Base-by-base conservation (phyloP, 116 monocot genomes). In the Dioscorea cayenensis region DNA sequence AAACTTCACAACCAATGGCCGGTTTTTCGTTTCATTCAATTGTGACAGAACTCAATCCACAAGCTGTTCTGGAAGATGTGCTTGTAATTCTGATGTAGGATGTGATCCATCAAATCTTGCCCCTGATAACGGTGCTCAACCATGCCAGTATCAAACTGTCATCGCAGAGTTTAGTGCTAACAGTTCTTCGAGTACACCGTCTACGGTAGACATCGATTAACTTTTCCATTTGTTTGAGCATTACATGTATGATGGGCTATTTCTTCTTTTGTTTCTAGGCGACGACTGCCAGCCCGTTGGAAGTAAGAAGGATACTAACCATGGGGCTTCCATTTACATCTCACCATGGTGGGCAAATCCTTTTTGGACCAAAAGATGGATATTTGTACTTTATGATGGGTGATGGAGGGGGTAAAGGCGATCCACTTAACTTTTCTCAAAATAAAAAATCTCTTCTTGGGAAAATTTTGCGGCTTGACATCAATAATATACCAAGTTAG, bases 361-460 rank as follows among this genome's bases (percentile, higher is more conserved):
- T 96, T 23, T 96, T 96, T 61, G 92, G 96, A 55, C 96, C 96
- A 49, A 48, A 64, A 49, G 92, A 96, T 78, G 90, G 96, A 70
- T 88, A 92, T 79, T 76, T 96, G 19, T 96, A 96, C 72, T 88
- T 92, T 58, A 96, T 96, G 96, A 90, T 90, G 92, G 96, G 96
- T 16, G 96, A 96, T 73, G 96, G 96, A 55, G 82, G 83, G 16
- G 69, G 67, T 64, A 75, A 77, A 60, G 86, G 83, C 1, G 87
- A 90, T 69, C 88, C 90, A 19, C 79, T 65, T 32, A 88, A 92
- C 77, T 96, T 96, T 71, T 73, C 96, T 28, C 96, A 96, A 70
- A 92, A 96, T 68, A 96, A 84, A 76, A 96, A 83, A 55, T 85
- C 92, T 37, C 62, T 92, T 76, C 86, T 96, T 43, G 96, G 96